Evolutionary conservation across 2,329 filamentous ascomycete genomes (phyloP).

Genomic region (Pestalotiopsis sp.): DNA sequence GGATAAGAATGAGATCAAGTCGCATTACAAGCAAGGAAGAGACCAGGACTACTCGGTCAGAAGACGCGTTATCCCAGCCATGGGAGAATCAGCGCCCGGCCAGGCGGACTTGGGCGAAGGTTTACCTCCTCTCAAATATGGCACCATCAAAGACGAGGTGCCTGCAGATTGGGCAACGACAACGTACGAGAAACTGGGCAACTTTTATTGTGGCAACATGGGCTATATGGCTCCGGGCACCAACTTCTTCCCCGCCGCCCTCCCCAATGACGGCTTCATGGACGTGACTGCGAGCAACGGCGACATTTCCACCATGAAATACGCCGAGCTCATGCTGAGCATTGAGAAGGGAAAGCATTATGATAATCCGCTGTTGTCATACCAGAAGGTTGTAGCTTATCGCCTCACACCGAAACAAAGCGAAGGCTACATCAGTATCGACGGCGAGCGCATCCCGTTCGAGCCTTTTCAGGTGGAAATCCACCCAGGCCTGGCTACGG

Average conservation of each 20-base stretch:
- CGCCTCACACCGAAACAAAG: slow-evolving; percentile 76
- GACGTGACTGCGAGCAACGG: slow-evolving; percentile 84
- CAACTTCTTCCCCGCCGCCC: slow-evolving; percentile 84
- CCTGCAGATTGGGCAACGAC: slow-evolving; percentile 77
- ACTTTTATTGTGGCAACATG: slow-evolving; percentile 96
- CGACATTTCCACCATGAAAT: slow-evolving; percentile 66
- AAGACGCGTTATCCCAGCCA: slow-evolving; percentile 24
- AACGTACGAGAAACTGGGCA: slow-evolving; percentile 78
- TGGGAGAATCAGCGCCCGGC: slow-evolving; percentile 22
- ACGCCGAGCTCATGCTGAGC: slow-evolving; percentile 69
- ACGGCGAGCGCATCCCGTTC: slow-evolving; percentile 86
- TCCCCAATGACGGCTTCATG: slow-evolving; percentile 82
- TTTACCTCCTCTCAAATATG: slow-evolving; percentile 75
- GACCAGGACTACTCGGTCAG: slow-evolving; percentile 18
- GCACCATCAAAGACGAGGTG: slow-evolving; percentile 75
- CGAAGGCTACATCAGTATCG: slow-evolving; percentile 88
- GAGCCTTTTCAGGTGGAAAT: slow-evolving; percentile 90
- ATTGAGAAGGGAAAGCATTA: slow-evolving; percentile 78
- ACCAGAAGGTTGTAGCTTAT: slow-evolving; percentile 86
- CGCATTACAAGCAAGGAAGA: slow-evolving; percentile 62
- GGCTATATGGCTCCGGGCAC: slow-evolving; percentile 84
- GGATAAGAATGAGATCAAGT: slow-evolving; percentile 72
- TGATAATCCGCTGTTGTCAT: slow-evolving; percentile 74
- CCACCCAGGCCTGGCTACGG: slow-evolving; percentile 78
- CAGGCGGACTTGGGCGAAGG: slow-evolving; percentile 44